phyloP scores from a whole-genome alignment of 2,329 filamentous ascomycete genomes.

The Ciborinia camelliae region DNA sequence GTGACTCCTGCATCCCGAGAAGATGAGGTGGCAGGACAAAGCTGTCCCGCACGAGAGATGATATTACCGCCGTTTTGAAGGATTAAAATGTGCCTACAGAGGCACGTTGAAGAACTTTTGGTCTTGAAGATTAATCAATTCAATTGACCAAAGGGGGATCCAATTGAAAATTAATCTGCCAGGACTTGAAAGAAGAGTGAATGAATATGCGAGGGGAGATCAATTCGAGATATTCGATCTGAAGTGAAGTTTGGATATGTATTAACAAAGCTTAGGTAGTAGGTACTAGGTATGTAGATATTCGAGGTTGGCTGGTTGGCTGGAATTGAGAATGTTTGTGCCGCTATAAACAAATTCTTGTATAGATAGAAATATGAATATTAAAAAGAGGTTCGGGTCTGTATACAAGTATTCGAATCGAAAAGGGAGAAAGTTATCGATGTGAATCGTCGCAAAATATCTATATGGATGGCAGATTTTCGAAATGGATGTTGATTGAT shows the following conservation, averaged over 20 bases:
- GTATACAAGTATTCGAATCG: constrained; percentile 20
- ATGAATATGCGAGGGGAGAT: constrained; percentile 3
- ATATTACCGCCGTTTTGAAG: constrained; percentile 80
- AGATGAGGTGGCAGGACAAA: constrained; percentile 80
- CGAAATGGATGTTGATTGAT: constrained; percentile 11
- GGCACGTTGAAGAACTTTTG: constrained; percentile 38
- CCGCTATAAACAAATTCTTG: constrained; percentile 18
- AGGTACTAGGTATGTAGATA: constrained; percentile 21
- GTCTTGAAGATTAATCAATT: constrained; percentile 23
- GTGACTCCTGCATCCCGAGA: constrained; percentile 88
- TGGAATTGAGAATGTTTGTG: constrained; percentile 20
- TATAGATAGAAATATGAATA: constrained; percentile 11
- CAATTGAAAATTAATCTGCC: constrained; percentile 23
- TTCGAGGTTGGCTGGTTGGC: constrained; percentile 16
- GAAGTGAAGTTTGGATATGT: constrained; percentile 14
- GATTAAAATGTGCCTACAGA: constrained; percentile 45
- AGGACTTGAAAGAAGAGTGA: constrained; percentile 11
- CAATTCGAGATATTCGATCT: constrained; percentile 2
- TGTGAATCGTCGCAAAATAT: constrained; percentile 15
- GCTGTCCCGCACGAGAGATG: constrained; percentile 74
- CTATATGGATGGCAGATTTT: neutral
- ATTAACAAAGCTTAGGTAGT: constrained; percentile 17
- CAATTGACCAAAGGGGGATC: constrained; percentile 14
- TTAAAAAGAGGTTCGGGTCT: constrained; percentile 14
- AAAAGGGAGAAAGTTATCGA: constrained; percentile 15